Evolutionary conservation across 441 rosid species (phyloP), one percentile per base, ranked within the genome.

Genomic region (Arabidopsis hybrid): DNA sequence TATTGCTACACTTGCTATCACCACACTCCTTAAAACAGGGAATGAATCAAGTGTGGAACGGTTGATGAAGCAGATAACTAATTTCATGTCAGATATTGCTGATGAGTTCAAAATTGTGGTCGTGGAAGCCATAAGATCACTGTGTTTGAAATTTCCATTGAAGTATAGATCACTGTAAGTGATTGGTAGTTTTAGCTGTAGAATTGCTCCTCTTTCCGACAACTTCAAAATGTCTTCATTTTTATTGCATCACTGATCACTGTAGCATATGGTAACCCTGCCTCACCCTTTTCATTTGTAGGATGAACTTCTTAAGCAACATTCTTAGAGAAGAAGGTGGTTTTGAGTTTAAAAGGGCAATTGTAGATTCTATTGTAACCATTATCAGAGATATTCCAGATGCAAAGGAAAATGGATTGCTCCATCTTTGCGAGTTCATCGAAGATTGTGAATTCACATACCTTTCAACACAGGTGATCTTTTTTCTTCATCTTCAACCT

Each of bases 381-480:
- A 93, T 91, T 65, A 92, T 95, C 58, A 87, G 92, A 74, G 99
- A 95, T 83, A 95, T 95, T 63, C 97, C 98, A 2, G 98, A 95
- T 45, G 97, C 97, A 49, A 95, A 92, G 83, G 99, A 95, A 81
- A 86, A 84, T 71, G 99, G 99, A 55, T 79, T 95, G 85, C 96
- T 91, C 81, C 99, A 95, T 87, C 86, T 95, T 43, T 92, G 98
- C 51, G 97, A 95, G 74, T 95, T 95, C 82, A 95, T 95, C 63
- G 99, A 95, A 85, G 99, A 95, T 78, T 95, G 99, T 86, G 99
- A 95, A 88, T 95, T 95, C 82, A 92, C 99, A 36, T 95, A 92
- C 72, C 98, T 95, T 74, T 95, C 97, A 45, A 88, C 98, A 26
- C 99, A 95, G 99, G 99, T 95, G 71, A 35, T 5, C 50, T 8